Evolutionary conservation across 2,329 filamentous ascomycete genomes (phyloP), one percentile per base, ranked within the genome.

Genomic region (Blastomyces parvus): DNA sequence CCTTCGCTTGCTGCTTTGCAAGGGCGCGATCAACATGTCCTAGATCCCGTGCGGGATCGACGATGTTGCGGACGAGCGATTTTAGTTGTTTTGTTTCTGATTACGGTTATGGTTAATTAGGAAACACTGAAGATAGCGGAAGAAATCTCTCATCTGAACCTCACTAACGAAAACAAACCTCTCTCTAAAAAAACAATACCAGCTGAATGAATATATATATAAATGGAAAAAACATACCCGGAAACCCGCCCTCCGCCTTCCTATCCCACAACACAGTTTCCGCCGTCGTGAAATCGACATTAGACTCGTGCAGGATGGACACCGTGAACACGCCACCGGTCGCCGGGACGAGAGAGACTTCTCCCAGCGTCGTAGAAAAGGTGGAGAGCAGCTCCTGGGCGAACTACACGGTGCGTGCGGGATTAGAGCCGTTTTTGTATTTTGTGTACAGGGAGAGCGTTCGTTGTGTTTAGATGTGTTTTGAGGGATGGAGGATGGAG

Each of bases 331-430:
- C 81, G 0, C 94, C 93, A 22, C 93, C 91, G 0, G 90, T 95
- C 17, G 86, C 82, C 0, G 94, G 94, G 67, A 95, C 85, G 8
- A 99, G 83, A 19, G 93, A 86, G 11, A 97, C 88, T 75, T 97
- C 93, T 65, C 91, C 92, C 1, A 97, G 83, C 55, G 85, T 82
- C 1, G 86, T 90, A 62, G 85, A 85, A 78, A 99, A 99, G 0
- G 93, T 99, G 1, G 91, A 96, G 46, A 99, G 86, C 55, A 99
- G 86, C 76, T 97, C 94, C 81, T 97, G 94, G 59, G 88, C 93
- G 75, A 89, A 97, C 90, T 96, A 69, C 36, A 25, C 60, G 11
- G 53, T 3, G 33, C 62, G 50, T 62, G 30, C 30, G 30, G 60
- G 50, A 30, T 46, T 42, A 19, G 40, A 38, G 11, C 2, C 36